Base-by-base conservation (phyloP, 1,139 yeast genomes). In the Lodderomyces oxycetoniae region DNA sequence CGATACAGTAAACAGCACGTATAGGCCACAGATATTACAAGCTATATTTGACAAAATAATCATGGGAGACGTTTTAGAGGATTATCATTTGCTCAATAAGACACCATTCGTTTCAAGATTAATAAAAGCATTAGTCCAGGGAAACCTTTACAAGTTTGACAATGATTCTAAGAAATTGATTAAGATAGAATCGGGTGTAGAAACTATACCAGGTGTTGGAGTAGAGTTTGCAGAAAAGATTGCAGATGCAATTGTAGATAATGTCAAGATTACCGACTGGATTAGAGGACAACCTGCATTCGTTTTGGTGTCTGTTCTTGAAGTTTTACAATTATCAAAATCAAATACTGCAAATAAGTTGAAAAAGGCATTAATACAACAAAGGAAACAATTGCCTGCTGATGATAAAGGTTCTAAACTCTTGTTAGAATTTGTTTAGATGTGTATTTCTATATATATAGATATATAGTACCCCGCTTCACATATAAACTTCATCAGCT, bases 341-440 rank as follows among this genome's bases (percentile, higher is more conserved):
- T 44, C 52, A n/a, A 54, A 43, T 47, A 61, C 53, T 39, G 67
- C 57, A 51, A 70, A 57, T 55, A 56, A 61, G 26, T 74, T 87
- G 43, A 53, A 65, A 43, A 67, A 73, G 52, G 71, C 64, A 26
- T 62, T 86, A 52, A 74, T 72, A 50, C 68, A 70, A 43, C 55
- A 74, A 39, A 69, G 73, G 53, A 71, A 75, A 43, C 53, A 63
- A 26, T 61, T 77, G 45, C 57, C 67, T 32, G 28, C 13, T 2
- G 72, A 72, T 29, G 86, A 85, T 59, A 88, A 87, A 64, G 96
- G 96, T 42, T 83, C 86, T 32, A 79, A 79, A 49, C 67, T 88
- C 43, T 67, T 88, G 49, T 56, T 70, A 39, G 75, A 52, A 42
- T 46, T 57, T 36, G 36, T 41, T 31, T 37, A 43, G 39, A 75